Percentiles rank a stretch among this genome's conserved stretches.
phyloP scores from a whole-genome alignment of 495 filamentous ascomycete species.

The Aspergillus affinis region DNA sequence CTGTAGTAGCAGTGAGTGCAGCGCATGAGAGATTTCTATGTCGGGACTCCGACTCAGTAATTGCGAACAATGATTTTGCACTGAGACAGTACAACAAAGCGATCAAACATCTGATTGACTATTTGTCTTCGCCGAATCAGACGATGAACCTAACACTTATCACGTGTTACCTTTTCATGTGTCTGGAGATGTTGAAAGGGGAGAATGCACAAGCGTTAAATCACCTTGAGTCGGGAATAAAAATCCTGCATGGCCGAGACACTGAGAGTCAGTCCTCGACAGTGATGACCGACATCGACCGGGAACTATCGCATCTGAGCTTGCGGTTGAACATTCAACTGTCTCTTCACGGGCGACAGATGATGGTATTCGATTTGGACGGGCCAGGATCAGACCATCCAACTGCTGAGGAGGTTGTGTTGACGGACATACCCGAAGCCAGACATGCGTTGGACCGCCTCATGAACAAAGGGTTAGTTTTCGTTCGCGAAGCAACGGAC shows the following conservation, averaged over 20 bases:
- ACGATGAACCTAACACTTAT: conserved; percentile 23
- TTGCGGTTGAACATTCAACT: conserved; percentile 22
- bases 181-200: conserved; percentile 28
- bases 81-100: conserved; percentile 57
- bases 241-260: conserved; percentile 11
- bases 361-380: conserved; percentile 2
- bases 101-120: conserved; percentile 39
- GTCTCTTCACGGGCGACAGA: conserved; percentile 16
- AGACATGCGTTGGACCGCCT: conserved; percentile 12
- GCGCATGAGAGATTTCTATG: conserved; percentile 51
- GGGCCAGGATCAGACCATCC: background rate
- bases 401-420: background rate
- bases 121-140: conserved; percentile 8
- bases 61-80: conserved; percentile 28
- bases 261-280: background rate
- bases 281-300: conserved; percentile 3
- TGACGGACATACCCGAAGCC: conserved; percentile 14
- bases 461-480: conserved; percentile 10
- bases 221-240: conserved; percentile 22
- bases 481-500: conserved; percentile 8
- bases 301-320: conserved; percentile 19
- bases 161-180: conserved; percentile 30
- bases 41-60: background rate
- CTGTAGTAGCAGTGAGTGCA: conserved; percentile 62
- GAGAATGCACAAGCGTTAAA: conserved; percentile 23